phyloP scores from a whole-genome alignment of 2,329 filamentous ascomycete species.

The Botrytis tulipae region DNA sequence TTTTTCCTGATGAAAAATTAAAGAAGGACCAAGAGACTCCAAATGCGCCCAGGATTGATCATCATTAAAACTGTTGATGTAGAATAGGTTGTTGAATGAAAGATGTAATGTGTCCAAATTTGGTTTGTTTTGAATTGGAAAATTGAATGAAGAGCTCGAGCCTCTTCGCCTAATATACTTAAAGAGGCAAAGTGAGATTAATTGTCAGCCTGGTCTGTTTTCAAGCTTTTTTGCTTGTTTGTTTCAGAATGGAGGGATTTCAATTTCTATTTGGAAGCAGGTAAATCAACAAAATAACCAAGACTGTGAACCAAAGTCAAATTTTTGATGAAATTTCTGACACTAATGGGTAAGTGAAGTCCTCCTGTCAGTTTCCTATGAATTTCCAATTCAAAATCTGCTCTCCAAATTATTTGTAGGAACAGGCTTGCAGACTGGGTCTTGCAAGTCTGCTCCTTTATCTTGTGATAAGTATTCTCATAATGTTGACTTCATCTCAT shows the following conservation, averaged over 20 bases:
- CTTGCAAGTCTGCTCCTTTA: neutral
- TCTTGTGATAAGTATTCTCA: too few species aligned
- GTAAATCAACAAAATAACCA: neutral
- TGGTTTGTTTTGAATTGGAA: neutral
- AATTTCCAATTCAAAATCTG: neutral
- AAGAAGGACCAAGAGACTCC: neutral
- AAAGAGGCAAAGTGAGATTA: neutral
- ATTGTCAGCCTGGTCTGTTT: neutral
- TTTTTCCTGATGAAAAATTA: accelerated
- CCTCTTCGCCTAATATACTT: neutral
- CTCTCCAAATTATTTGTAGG: neutral
- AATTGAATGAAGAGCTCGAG: neutral
- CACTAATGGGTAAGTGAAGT: neutral
- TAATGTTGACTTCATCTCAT: too few species aligned
- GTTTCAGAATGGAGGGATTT: neutral
- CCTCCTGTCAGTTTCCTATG: neutral
- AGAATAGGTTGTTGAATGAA: neutral
- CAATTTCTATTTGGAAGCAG: neutral
- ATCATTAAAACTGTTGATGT: neutral
- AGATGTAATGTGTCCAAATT: neutral
- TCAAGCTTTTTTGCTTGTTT: neutral
- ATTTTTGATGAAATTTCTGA: neutral
- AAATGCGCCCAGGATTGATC: too few species aligned
- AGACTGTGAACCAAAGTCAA: neutral
- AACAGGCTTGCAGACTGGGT: neutral